Base-by-base conservation (phyloP, 306 rosid genomes). In the Rosa rugosa region DNA sequence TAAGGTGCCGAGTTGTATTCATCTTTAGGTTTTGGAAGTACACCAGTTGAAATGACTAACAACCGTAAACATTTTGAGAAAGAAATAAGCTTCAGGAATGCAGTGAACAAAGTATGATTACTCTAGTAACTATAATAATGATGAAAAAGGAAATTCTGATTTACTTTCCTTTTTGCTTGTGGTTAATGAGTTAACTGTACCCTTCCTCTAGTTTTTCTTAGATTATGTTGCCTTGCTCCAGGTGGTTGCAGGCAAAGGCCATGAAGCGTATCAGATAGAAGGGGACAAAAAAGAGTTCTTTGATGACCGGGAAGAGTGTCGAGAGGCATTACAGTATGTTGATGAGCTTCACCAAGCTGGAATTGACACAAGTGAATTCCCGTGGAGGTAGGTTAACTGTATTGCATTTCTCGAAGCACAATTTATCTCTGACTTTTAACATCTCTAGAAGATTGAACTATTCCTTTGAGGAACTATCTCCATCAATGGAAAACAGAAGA, bases 191-290 rank as follows among this genome's bases (percentile, higher is more conserved):
- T 49, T n/a, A 59, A 46, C 41, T 42, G 3, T 38, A 18, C 16
- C 25, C 51, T 23, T 54, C 11, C 17, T 64, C 31, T 76, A n/a
- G 27, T 62, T 36, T 44, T 69, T 67, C 64, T 75, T 72, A 72
- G 47, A 49, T 68, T 69, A 68, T 71, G 82, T 80, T 51, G 68
- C 49, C 70, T 77, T 42, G 74, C 76, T 87, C 82, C 85, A 95
- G 97, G 99, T 95, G 80, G 89, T 95, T 77, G 94, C 97, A 72
- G 97, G 99, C 67, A 95, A 93, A 87, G 99, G 99, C 75, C 99
- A 95, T 44, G 97, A 89, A 82, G 84, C 94, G 68, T 84, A 83
- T 90, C 87, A 93, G 77, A 77, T 90, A 70, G 98, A 90, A 88
- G 97, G 92, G 44, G 97, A 88, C 63, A 91, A 90, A 76, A 85